Evolutionary conservation across 257 asterid genomes (phyloP).

Genomic region (Mentha longifolia): DNA sequence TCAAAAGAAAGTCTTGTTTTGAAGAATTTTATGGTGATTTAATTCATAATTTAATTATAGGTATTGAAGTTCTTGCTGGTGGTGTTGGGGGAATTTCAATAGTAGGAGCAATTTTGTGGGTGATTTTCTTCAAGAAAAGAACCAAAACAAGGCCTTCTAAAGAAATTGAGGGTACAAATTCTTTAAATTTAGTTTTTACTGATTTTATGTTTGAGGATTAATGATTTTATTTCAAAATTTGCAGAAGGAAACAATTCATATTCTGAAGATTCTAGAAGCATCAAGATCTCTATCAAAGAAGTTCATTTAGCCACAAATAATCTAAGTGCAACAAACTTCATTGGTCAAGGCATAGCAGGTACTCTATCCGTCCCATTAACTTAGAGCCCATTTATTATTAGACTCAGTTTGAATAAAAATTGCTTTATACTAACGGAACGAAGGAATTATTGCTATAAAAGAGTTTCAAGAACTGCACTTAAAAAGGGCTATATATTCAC

Average conservation of each 20-base stretch:
- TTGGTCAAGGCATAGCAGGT: conserved; percentile 90
- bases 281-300: conserved; percentile 49
- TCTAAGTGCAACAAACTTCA: conserved; percentile 66
- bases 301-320: conserved; percentile 61
- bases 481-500: too few relatives aligned
- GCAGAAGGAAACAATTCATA: conserved; percentile 38
- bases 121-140: conserved; percentile 37
- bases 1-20: neutral
- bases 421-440: too few relatives aligned
- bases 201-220: neutral
- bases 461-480: too few relatives aligned
- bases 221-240: neutral
- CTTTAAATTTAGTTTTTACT: neutral
- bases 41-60: conserved; percentile 37
- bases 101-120: conserved; percentile 30
- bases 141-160: conserved; percentile 28
- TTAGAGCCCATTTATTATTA: too few relatives aligned
- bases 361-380: neutral
- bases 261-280: conserved; percentile 44
- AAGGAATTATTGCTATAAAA: too few relatives aligned
- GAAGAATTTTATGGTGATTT: neutral
- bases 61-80: conserved; percentile 45
- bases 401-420: too few relatives aligned
- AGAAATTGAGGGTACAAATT: conserved; percentile 40
- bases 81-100: conserved; percentile 45